phyloP scores from a whole-genome alignment of 2,329 filamentous ascomycete genomes.

The Pseudocercospora pini-densiflorae region DNA sequence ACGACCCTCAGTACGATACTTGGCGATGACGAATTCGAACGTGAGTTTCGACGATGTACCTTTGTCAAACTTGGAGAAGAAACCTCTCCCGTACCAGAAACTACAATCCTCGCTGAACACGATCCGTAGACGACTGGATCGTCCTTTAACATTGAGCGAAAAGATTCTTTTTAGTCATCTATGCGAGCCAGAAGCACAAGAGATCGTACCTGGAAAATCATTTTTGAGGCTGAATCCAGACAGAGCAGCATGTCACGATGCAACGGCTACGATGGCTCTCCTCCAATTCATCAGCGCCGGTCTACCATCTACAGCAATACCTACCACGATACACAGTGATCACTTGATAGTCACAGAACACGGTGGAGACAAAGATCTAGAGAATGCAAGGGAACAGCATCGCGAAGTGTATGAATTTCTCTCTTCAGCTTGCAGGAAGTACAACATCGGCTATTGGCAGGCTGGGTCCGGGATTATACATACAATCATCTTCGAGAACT shows the following conservation, averaged over 20 bases:
- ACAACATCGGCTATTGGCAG: too few species aligned
- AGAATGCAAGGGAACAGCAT: too few species aligned
- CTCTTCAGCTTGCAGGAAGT: too few species aligned
- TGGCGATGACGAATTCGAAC: too few species aligned
- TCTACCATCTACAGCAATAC: conserved; percentile 91
- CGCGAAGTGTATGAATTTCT: too few species aligned
- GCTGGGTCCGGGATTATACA: too few species aligned
- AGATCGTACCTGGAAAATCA: conserved; percentile 90
- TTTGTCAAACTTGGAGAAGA: conserved; percentile 9
- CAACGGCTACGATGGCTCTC: conserved; percentile 98
- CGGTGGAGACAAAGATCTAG: conserved; percentile 63
- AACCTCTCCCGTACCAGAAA: conserved; percentile 7
- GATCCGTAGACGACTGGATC: conserved; percentile 85
- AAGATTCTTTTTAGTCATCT: conserved; percentile 99
- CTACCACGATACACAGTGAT: conserved; percentile 95
- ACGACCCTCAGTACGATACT: too few species aligned
- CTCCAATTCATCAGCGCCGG: conserved; percentile 99
- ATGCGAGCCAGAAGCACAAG: conserved; percentile 92
- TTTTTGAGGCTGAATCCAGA: conserved; percentile 97
- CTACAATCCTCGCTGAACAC: conserved; percentile 83
- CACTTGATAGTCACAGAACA: conserved; percentile 97
- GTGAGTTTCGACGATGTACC: background rate
- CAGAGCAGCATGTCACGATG: conserved; percentile 98
- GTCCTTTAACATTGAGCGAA: conserved; percentile 91
- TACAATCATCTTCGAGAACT: conserved; percentile 75